A percentile compares a stretch with the other conserved stretches of the same genome.
These are phyloP conservation scores for Fusarium neocosmosporiellum DNA, from an alignment of 2,329 filamentous ascomycete genomes.

Conservation along the genomic window DNA sequence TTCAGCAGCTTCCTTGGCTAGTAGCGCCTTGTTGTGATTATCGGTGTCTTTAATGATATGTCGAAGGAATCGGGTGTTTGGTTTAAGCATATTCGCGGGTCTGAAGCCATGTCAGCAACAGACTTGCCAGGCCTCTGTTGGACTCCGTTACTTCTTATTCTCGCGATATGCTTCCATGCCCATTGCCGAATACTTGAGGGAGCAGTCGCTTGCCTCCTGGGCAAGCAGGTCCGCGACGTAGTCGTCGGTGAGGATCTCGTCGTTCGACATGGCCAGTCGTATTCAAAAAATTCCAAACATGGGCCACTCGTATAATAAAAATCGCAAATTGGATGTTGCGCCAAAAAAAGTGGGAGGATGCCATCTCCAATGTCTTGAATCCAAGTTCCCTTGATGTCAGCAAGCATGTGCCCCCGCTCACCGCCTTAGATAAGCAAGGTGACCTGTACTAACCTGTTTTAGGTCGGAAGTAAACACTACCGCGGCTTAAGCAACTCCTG, in stretches of 20 bases:
- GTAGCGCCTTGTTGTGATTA: constrained; percentile 86
- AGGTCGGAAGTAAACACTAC: constrained; percentile 55
- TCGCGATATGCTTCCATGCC: constrained; percentile 74
- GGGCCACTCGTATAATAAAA: background rate
- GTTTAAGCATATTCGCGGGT: constrained; percentile 78
- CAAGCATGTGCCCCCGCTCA: constrained; percentile 32
- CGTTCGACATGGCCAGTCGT: constrained; percentile 51
- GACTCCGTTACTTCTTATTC: constrained; percentile 58
- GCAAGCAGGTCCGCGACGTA: constrained; percentile 84
- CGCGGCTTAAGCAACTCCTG: constrained; percentile 2
- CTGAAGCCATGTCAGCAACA: constrained; percentile 53
- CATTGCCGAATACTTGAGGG: constrained; percentile 78
- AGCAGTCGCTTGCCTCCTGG: constrained; percentile 80
- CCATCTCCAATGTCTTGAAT: background rate
- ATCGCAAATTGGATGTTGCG: constrained; percentile 1
- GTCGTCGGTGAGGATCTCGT: constrained; percentile 75
- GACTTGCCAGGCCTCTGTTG: constrained; percentile 11
- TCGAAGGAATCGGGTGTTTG: constrained; percentile 89
- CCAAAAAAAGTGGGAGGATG: constrained; percentile 18
- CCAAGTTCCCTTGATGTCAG: constrained; percentile 25
- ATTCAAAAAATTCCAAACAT: constrained; percentile 1
- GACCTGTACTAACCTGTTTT: constrained; percentile 42
- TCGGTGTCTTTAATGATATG: constrained; percentile 91
- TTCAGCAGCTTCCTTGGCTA: constrained; percentile 86
- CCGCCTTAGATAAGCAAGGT: constrained; percentile 25